Conservation (phyloP, 2,329 filamentous ascomycete species). For the Septoria linicola region DNA sequence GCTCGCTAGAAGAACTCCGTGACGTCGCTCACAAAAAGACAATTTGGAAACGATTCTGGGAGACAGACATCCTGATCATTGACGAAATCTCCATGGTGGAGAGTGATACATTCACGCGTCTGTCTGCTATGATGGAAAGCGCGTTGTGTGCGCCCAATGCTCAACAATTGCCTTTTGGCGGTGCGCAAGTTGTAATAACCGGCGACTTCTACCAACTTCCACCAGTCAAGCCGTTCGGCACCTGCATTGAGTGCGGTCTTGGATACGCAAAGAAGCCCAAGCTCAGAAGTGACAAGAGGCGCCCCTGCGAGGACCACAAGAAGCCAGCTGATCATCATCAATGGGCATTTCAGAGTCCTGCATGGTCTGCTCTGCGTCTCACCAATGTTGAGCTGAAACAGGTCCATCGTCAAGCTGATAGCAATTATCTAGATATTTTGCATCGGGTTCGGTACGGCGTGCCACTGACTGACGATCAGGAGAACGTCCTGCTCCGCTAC, state of each 20-base stretch:
- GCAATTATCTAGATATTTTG: conserved; percentile 52
- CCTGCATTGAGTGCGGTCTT: conserved; percentile 53
- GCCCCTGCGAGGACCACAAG: conserved; percentile 29
- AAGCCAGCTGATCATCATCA: conserved; percentile 3
- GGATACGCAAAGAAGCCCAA: conserved; percentile 7
- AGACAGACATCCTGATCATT: conserved; percentile 59
- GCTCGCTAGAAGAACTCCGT: conserved; percentile 35
- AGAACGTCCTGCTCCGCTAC: background rate
- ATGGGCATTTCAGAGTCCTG: conserved; percentile 57
- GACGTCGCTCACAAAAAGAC: conserved; percentile 38
- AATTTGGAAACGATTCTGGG: conserved; percentile 30
- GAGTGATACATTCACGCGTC: conserved; percentile 53
- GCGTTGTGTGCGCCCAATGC: conserved; percentile 19
- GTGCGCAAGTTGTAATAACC: conserved; percentile 45
- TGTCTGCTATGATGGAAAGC: conserved; percentile 51
- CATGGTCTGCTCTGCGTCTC: conserved; percentile 58
- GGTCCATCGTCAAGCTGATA: conserved; percentile 59
- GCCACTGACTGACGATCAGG: conserved; percentile 6
- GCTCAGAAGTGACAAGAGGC: too few species aligned
- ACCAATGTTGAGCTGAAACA: conserved; percentile 52
- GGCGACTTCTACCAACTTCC: conserved; percentile 64
- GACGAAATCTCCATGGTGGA: conserved; percentile 68
- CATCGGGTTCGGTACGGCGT: conserved; percentile 7
- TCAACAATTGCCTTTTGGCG: conserved; percentile 42
- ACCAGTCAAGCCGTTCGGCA: conserved; percentile 57